Percentiles rank a stretch among this genome's conserved stretches.
Conservation (phyloP, 2,329 filamentous ascomycete genomes). For the Lasiodiplodia sp. region DNA sequence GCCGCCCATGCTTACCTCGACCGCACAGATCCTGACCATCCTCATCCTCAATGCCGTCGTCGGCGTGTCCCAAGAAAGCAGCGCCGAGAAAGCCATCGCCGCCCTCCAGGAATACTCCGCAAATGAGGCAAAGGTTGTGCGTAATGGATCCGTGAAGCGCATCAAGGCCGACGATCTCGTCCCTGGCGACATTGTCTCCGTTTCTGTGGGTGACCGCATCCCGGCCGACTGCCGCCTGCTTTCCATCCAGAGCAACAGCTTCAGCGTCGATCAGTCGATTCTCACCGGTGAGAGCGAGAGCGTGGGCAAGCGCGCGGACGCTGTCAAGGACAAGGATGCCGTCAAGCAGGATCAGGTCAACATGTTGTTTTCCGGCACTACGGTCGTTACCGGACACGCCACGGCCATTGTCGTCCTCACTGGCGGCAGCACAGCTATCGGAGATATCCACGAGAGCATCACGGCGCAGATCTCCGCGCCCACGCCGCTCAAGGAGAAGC, state of each 20-base stretch:
- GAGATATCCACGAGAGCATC: constrained; percentile 98
- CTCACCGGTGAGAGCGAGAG: constrained; percentile 98
- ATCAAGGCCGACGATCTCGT: constrained; percentile 98
- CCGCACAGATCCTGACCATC: constrained; percentile 85
- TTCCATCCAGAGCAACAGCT: constrained; percentile 94
- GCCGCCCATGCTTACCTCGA: constrained; percentile 30
- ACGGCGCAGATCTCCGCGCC: constrained; percentile 97
- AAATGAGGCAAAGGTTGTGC: constrained; percentile 93
- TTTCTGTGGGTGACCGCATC: constrained; percentile 90
- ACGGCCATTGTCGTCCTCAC: constrained; percentile 91
- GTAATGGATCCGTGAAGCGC: constrained; percentile 79
- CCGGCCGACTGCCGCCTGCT: constrained; percentile 93
- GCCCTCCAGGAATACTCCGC: constrained; percentile 98
- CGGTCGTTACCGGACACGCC: constrained; percentile 92
- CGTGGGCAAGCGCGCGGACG: constrained; percentile 79
- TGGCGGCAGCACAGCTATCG: constrained; percentile 89
- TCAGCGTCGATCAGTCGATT: constrained; percentile 95
- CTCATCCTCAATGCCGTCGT: constrained; percentile 96
- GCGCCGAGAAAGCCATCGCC: constrained; percentile 97
- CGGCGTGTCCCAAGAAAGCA: constrained; percentile 97
- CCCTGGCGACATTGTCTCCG: constrained; percentile 87
- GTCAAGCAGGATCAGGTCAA: constrained; percentile 98
- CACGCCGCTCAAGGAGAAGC: constrained; percentile 96
- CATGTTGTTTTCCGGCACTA: constrained; percentile 98
- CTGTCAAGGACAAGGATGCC: constrained; percentile 78